Evolutionary conservation across 768 basidiomycete genomes (phyloP).

Genomic region (Trametes gibbosa): DNA sequence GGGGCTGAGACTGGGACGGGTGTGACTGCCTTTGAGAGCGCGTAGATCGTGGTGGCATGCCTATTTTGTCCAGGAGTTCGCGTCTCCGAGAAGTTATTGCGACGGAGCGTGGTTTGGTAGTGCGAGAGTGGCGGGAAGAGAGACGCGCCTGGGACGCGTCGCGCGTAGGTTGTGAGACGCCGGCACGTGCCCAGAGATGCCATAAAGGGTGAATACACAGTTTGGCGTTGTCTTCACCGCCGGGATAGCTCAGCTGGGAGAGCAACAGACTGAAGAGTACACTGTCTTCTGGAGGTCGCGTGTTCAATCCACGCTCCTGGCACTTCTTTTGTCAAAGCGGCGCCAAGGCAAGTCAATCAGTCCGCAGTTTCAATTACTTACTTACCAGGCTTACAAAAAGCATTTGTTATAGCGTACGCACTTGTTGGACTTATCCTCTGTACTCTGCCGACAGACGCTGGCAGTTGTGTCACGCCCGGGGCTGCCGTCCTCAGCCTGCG

Average conservation of each 20-base stretch:
- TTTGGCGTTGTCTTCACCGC: too few species aligned
- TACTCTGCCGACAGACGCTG: not conserved
- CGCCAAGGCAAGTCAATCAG: too few species aligned
- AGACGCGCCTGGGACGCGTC: conserved; percentile 2
- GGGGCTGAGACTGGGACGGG: conserved; percentile 40
- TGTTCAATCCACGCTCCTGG: conserved; percentile 24
- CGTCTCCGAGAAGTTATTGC: not conserved
- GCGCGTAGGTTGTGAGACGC: conserved; percentile 6
- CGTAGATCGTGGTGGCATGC: conserved; percentile 36
- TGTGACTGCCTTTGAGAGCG: conserved; percentile 41
- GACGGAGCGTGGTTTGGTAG: too few species aligned
- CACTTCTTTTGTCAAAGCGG: conserved; percentile 1
- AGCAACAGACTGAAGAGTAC: conserved; percentile 39
- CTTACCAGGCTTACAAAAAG: too few species aligned
- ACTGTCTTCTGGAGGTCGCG: conserved; percentile 23
- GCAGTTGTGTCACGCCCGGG: not conserved
- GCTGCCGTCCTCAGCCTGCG: not conserved
- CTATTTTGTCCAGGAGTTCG: too few species aligned
- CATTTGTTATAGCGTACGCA: too few species aligned
- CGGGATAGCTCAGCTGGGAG: conserved; percentile 37
- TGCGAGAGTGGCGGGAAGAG: not conserved
- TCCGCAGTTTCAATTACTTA: too few species aligned
- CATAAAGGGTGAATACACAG: too few species aligned
- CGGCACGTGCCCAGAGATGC: too few species aligned
- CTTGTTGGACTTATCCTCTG: too few species aligned